Base-by-base conservation (phyloP, 352 stramenopile genomes). In the Phytophthora pisi region DNA sequence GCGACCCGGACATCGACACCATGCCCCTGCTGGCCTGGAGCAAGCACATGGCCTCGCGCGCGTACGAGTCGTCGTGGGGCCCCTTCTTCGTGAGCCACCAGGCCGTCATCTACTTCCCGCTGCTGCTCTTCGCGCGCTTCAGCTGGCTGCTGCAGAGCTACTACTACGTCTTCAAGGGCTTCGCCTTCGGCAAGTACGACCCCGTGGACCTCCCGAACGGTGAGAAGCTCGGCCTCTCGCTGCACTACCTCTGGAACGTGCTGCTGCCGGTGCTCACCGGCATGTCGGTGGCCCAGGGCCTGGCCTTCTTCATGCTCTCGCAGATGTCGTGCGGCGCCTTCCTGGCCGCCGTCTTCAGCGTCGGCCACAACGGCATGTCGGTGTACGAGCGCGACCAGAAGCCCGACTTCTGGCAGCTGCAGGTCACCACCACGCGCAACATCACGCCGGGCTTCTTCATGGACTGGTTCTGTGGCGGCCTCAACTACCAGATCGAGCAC, bases 401-500 rank as follows among this genome's bases (percentile, higher is more conserved):
- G 61, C 97, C 97, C 15, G 96, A 99, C 81, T 99, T 99, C 78
- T 99, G 97, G 97, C 95, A 99, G 82, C 86, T 99, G 36, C 97
- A 99, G 82, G 95, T 99, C 30, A 99, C 96, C 11, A 99, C 97
- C 8, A 99, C 96, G 62, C 88, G 97, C 61, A 99, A 99, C 84
- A 97, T 99, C 64, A 96, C 77, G 79, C 63, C 90, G 52, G 93
- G 95, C 46, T 81, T 87, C 38, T 98, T 99, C 74, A 96, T 99
- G 45, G 92, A 99, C 74, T 99, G 97, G 96, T 99, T 99, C 84
- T 99, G 96, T 56, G 97, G 97, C 75, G 97, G 97, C 20, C 86
- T 99, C 6, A 98, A 99, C 81, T 99, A 99, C 75, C 97, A 99
- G 86, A 97, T 99, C 45, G 97, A 99, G 76, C 97, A 99, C 81